Evolutionary conservation across 2,329 filamentous ascomycete genomes (phyloP).

Genomic region (Alternaria ethzedia): DNA sequence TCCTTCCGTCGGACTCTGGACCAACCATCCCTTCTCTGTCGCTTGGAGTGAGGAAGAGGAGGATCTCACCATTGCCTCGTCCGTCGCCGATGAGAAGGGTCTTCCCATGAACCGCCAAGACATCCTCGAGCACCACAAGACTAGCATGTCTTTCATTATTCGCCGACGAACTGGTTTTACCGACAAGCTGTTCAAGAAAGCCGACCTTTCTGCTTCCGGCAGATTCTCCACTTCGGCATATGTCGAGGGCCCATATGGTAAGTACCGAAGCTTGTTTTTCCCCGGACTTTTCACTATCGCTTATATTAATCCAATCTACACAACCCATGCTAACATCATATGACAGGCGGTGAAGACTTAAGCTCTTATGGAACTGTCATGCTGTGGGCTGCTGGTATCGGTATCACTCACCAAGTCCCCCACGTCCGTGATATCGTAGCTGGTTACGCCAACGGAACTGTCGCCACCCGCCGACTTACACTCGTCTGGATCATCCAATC

Average conservation of each 20-base stretch:
- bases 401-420: constrained; percentile 93
- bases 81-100: constrained; percentile 51
- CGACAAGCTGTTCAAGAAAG: constrained; percentile 76
- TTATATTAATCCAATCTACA: constrained; percentile 28
- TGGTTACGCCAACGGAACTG: constrained; percentile 69
- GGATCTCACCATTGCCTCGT: constrained; percentile 36
- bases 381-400: constrained; percentile 89
- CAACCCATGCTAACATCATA: constrained; percentile 36
- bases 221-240: constrained; percentile 71
- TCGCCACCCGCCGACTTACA: constrained; percentile 80
- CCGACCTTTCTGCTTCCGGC: constrained; percentile 59
- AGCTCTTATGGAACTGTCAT: constrained; percentile 92
- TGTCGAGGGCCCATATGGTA: constrained; percentile 84
- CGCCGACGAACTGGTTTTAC: constrained; percentile 90
- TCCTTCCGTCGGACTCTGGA: constrained; percentile 72
- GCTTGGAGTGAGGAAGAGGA: constrained; percentile 75
- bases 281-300: constrained; percentile 30
- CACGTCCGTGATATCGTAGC: constrained; percentile 74
- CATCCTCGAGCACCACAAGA: constrained; percentile 57
- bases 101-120: constrained; percentile 59
- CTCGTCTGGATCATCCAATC: constrained; percentile 94
- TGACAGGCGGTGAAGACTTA: constrained; percentile 74
- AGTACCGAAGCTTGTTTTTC: constrained; percentile 37
- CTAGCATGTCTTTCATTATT: constrained; percentile 79
- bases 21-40: constrained; percentile 80